Conservation (phyloP, 257 asterid species). For the Solanum pennellii region DNA sequence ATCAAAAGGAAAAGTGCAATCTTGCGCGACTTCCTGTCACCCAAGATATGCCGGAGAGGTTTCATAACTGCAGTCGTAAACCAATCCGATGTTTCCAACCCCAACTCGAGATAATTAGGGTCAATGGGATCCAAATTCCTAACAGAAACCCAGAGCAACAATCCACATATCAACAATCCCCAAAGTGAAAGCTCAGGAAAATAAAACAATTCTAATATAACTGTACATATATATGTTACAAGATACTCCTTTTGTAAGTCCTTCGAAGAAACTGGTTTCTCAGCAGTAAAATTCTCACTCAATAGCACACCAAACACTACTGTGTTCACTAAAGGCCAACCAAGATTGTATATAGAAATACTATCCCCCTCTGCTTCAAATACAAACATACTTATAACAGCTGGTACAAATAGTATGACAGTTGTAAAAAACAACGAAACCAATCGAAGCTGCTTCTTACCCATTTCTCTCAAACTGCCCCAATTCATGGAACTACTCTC, state of each 20-base stretch:
- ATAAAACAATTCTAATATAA: constrained; percentile 72
- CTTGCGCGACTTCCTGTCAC: constrained; percentile 86
- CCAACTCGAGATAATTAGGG: constrained; percentile 50
- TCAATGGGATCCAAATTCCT: constrained; percentile 49
- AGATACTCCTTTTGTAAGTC: constrained; percentile 63
- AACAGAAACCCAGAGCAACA: constrained; percentile 64
- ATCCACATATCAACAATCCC: constrained; percentile 78
- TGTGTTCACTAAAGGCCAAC: constrained; percentile 86
- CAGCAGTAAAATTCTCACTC: constrained; percentile 75
- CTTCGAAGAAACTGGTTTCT: constrained; percentile 39
- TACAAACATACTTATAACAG: constrained; percentile 69
- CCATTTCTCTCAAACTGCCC: constrained; percentile 58
- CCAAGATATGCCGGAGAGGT: constrained; percentile 69
- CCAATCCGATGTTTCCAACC: constrained; percentile 52
- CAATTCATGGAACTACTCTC: constrained; percentile 51
- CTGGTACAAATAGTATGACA: constrained; percentile 51
- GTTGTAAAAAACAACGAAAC: constrained; percentile 67
- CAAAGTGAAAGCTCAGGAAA: constrained; percentile 78
- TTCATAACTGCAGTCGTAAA: constrained; percentile 48
- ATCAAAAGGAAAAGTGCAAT: constrained; percentile 83
- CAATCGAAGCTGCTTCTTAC: constrained; percentile 53
- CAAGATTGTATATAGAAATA: constrained; percentile 37
- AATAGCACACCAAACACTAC: constrained; percentile 87
- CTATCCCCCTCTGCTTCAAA: constrained; percentile 82
- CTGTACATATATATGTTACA: constrained; percentile 57